phyloP scores from a whole-genome alignment of 768 basidiomycete genomes.

The Hericium erinaceus region DNA sequence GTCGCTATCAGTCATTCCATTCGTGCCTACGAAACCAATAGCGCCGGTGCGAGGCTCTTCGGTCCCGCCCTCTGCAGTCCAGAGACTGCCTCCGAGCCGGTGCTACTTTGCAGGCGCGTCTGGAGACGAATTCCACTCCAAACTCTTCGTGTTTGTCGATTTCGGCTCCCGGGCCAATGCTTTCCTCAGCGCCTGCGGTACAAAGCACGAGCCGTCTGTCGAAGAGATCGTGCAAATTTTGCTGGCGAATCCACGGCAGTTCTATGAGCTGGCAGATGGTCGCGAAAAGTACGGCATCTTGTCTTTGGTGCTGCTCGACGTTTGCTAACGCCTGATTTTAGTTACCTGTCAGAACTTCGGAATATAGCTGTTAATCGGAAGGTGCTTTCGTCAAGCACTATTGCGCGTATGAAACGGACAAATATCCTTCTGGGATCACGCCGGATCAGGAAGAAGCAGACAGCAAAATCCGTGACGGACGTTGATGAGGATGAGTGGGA shows the following conservation, averaged over 20 bases:
- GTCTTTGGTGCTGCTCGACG: background rate
- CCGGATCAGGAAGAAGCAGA: conserved; percentile 36
- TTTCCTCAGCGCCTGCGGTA: conserved; percentile 83
- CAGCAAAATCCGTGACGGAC: conserved; percentile 25
- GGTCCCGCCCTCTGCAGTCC: background rate
- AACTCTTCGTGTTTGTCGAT: conserved; percentile 82
- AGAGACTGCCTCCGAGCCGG: conserved; percentile 39
- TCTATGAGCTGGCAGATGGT: conserved; percentile 65
- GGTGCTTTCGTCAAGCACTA: conserved; percentile 40
- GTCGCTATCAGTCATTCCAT: conserved; percentile 43
- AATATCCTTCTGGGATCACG: conserved; percentile 71
- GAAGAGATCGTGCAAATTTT: conserved; percentile 71
- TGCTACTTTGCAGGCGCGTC: conserved; percentile 58
- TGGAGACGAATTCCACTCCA: conserved; percentile 58
- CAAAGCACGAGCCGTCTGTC: conserved; percentile 78
- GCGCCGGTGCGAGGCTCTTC: background rate
- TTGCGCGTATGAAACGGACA: conserved; percentile 56
- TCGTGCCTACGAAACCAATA: conserved; percentile 52
- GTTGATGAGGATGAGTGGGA: conserved; percentile 73
- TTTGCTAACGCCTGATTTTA: conserved; percentile 19
- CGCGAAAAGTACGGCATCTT: conserved; percentile 45
- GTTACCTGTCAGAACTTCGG: conserved; percentile 75
- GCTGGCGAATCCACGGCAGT: conserved; percentile 56
- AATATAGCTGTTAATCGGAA: conserved; percentile 73
- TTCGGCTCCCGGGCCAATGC: conserved; percentile 76